Base-by-base conservation (phyloP, 202 grass and related monocot genomes). In the Hordeum pubiflorum region DNA sequence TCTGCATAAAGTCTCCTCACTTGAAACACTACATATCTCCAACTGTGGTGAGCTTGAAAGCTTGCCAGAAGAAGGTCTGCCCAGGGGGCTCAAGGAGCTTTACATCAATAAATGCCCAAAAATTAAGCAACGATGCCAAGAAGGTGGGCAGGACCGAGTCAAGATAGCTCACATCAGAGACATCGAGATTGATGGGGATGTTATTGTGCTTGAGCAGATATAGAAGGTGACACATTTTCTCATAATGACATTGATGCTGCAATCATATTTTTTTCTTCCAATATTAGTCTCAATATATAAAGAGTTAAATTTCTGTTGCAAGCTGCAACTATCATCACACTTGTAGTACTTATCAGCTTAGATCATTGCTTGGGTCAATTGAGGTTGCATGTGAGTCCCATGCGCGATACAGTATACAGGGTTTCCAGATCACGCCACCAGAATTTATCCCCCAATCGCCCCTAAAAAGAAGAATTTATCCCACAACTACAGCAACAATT, bases 51-150 rank as follows among this genome's bases (percentile, higher is more conserved):
- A 59, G 69, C 86, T 91, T 72, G 58, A 83, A 83, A 71, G 75
- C 79, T 93, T 93, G 58, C 91, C 91, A 24, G 57, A 88, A 69
- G 70, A 88, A 76, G 91, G 88, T 63, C 72, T 93, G 29, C 88
- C 91, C 4, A 81, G 34, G n/a, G 50, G 72, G 17, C 82, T 91
- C 75, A 79, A 85, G 33, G 88, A 93, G 72, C 89, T 93, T 41
- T 93, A 93, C 79, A 90, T 93, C 71, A 91, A 91, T 57, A 32
- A 81, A 69, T 93, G 91, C 31, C 91, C 88, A 38, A 38, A 27
- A 40, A 79, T 93, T 69, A 91, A 78, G 56, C 82, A 80, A 77
- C 75, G 58, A 38, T 91, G 91, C 71, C 71, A 83, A 87, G 88
- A 86, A 85, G 75, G 82, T 2, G 88, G 85, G 13, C 40, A 36